Evolutionary conservation across 2,329 filamentous ascomycete genomes (phyloP).

Genomic region (Alternaria novae-zelandiae): DNA sequence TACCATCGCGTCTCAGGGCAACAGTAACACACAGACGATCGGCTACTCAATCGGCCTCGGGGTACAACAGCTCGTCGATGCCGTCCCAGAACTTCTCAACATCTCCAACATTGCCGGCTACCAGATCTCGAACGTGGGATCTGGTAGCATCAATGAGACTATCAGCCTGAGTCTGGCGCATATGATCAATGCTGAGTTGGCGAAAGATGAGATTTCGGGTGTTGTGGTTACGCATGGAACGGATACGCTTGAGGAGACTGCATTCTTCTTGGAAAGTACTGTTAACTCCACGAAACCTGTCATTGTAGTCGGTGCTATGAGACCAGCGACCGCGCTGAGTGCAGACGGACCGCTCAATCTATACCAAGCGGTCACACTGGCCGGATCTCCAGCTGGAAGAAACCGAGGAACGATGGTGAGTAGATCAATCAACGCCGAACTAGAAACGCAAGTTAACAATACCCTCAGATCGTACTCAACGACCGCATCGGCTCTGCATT

Average conservation of each 20-base stretch:
- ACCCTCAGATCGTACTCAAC: conserved; percentile 59
- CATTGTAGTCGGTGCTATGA: conserved; percentile 67
- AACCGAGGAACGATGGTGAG: conserved; percentile 61
- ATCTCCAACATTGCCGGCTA: conserved; percentile 62
- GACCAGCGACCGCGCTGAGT: conserved; percentile 66
- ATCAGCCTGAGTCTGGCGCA: conserved; percentile 58
- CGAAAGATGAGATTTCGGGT: conserved; percentile 51
- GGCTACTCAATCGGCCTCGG: conserved; percentile 62
- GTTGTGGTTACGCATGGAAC: conserved; percentile 70
- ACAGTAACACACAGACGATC: conserved; percentile 59
- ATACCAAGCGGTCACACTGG: conserved; percentile 65
- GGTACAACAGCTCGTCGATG: conserved; percentile 59
- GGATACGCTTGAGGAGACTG: conserved; percentile 68
- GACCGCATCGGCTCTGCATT: conserved; percentile 66
- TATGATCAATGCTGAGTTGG: conserved; percentile 58
- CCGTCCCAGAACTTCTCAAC: conserved; percentile 62
- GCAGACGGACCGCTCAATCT: conserved; percentile 70
- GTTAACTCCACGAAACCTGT: conserved; percentile 65
- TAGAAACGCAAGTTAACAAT: background rate
- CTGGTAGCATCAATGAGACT: conserved; percentile 53
- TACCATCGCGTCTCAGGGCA: conserved; percentile 63
- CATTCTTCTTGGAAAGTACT: conserved; percentile 67
- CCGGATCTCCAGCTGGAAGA: conserved; percentile 53
- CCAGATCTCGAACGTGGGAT: conserved; percentile 47
- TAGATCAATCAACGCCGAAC: accelerated